Percentiles rank a stretch among this genome's conserved stretches.
These are phyloP conservation scores for Boletus vinaceobasis DNA, from an alignment of 768 basidiomycete genomes.

Conservation along the genomic window DNA sequence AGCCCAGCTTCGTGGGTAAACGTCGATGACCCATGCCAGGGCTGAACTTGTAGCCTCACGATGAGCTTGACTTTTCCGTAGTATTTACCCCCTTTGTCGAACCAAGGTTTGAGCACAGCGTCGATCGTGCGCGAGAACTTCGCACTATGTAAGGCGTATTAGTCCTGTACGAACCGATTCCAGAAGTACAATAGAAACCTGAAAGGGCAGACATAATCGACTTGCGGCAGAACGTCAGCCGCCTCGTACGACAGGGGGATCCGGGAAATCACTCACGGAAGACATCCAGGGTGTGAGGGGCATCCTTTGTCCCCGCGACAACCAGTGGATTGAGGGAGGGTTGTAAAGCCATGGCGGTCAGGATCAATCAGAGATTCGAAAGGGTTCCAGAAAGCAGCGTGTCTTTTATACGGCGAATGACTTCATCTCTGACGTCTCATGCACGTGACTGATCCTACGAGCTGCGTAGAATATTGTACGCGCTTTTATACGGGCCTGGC, in stretches of 20 bases:
- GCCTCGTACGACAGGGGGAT: not conserved
- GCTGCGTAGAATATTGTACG: not conserved
- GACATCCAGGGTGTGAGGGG: slow-evolving; percentile 78
- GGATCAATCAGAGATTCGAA: not conserved
- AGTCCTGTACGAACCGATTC: not conserved
- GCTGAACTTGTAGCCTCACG: slow-evolving; percentile 68
- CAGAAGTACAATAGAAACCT: slow-evolving; percentile 39
- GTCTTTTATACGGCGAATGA: not conserved
- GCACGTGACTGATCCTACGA: slow-evolving; percentile 1
- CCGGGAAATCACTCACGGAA: slow-evolving; percentile 49
- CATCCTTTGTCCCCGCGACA: slow-evolving; percentile 53
- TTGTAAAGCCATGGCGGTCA: slow-evolving; percentile 65
- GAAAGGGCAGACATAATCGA: slow-evolving; percentile 87
- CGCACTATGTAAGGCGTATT: slow-evolving; percentile 37
- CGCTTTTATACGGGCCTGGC: not conserved
- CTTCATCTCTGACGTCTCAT: not conserved
- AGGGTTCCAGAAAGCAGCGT: not conserved
- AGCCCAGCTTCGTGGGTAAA: slow-evolving; percentile 79
- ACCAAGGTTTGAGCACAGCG: slow-evolving; percentile 53
- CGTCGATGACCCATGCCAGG: slow-evolving; percentile 77
- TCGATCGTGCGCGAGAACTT: slow-evolving; percentile 63
- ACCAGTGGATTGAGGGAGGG: slow-evolving; percentile 65
- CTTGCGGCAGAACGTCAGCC: slow-evolving; percentile 33
- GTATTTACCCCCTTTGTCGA: slow-evolving; percentile 59
- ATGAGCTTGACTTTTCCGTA: slow-evolving; percentile 71